A percentile compares a stretch with the other conserved stretches of the same genome.
These are phyloP conservation scores for Pontederia paniculata DNA, from an alignment of 176 grass and related monocot species.

Conservation along the genomic window DNA sequence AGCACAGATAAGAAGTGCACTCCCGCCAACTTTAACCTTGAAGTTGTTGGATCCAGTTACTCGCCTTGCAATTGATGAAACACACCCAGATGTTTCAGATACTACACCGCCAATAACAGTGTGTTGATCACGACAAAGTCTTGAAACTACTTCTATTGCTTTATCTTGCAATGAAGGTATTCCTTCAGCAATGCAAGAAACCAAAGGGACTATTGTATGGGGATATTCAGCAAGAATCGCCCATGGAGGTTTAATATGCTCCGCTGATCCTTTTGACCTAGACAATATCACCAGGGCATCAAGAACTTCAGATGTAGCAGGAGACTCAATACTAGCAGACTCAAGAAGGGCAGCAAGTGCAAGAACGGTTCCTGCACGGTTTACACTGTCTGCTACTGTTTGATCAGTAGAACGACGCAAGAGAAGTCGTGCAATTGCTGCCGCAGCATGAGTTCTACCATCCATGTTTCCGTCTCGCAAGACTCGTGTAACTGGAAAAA, in stretches of 20 bases:
- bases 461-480: constrained; percentile 79
- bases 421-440: constrained; percentile 92
- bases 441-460: constrained; percentile 92
- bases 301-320: constrained; percentile 92
- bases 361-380: constrained; percentile 76
- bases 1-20: constrained; percentile 89
- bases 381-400: constrained; percentile 60
- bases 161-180: constrained; percentile 84
- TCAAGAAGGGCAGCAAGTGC: constrained; percentile 83
- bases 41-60: constrained; percentile 53
- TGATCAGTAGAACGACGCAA: constrained; percentile 51
- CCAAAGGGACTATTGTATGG: constrained; percentile 87
- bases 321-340: constrained; percentile 63
- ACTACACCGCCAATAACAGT: constrained; percentile 73
- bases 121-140: constrained; percentile 65
- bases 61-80: constrained; percentile 54
- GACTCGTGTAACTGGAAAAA: constrained; percentile 71
- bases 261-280: constrained; percentile 68
- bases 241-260: constrained; percentile 82
- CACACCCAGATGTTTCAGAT: constrained; percentile 66
- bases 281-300: constrained; percentile 80
- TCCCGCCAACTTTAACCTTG: constrained; percentile 81
- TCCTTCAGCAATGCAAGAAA: constrained; percentile 88
- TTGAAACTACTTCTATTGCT: constrained; percentile 85
- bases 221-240: constrained; percentile 81